Evolutionary conservation across 2,329 filamentous ascomycete species (phyloP), one percentile per base, ranked within the genome.

Genomic region (Lachnellula cervina): DNA sequence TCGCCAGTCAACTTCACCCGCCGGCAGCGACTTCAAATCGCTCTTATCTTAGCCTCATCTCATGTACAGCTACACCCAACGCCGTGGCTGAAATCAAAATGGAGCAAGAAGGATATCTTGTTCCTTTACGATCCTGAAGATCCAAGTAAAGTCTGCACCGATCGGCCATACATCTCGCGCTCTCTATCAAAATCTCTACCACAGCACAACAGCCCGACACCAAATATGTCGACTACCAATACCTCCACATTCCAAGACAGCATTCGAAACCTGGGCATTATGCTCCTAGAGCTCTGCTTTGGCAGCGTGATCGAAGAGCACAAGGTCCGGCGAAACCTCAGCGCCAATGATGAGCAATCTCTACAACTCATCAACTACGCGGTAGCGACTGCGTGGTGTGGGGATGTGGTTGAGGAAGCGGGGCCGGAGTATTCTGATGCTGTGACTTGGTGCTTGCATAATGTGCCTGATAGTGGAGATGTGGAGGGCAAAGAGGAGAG

Each of bases 211-310:
- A 13, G 5, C n/a, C 14, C 14, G 3, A 34, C 25, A 28, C 16
- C 13, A 23, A 25, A 45, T 13, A 46, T 17, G 7, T 35, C 50
- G 1, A 37, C 32, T 16, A 37, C 40, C 7, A 45, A 23, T 21
- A 53, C 49, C 9, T 44, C 43, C n/a, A 47, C 16, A 16, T 53
- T 58, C 32, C 52, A 53, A 46, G 51, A 56, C 40, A 56, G 59
- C 34, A 52, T 60, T 23, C 48, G 43, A 4, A 57, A 56, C 23
- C 45, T 60, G 0, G 59, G 56, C 8, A 57, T 60, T 19, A 57
- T 60, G 53, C 48, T 61, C 14, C 42, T 61, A 6, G 59, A 61
- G 35, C 45, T 61, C 8, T 61, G 59, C 21, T 59, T 61, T 23
- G 54, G 57, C 1, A 46, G 13, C 21, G 21, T 49, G 6, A 55